Base-by-base conservation (phyloP, 495 filamentous ascomycete genomes). In the Niebla homalea region DNA sequence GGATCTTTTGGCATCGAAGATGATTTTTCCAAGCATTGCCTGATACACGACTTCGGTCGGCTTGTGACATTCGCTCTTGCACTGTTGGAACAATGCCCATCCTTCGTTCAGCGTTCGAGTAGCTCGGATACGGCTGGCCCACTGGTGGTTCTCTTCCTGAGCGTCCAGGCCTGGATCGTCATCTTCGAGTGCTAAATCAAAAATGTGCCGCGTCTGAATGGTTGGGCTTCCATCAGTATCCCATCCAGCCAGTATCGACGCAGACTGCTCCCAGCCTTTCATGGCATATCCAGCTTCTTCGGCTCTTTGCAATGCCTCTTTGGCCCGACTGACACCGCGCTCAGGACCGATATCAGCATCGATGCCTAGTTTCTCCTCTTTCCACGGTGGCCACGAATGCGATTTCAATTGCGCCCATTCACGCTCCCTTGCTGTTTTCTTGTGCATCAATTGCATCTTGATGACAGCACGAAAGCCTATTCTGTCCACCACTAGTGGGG, bases 351-450 rank as follows among this genome's bases (percentile, higher is more conserved):
- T 75, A 4, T 69, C 60, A 20, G 68, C 67, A 61, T 84, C 79
- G 20, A 80, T 70, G 2, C 76, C 78, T 12, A 75, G 66, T 39
- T 65, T 75, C 7, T 77, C 75, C 57, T 78, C 72, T 45, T 82
- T 84, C 79, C 78, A 87, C 1, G 83, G 83, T 3, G 83, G 83
- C 83, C 83, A 87, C 12, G 73, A 77, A 0, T 66, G 66, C 5
- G 75, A 69, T 64, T 85, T 83, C 26, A 82, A 57, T 35, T 66
- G 60, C 1, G 76, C 77, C 65, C 70, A 80, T 55, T 76, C 70
- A 11, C 67, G 72, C 60, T 86, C 84, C 1, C 63, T 60, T 0
- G 47, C 4, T 3, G 78, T 83, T 57, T 87, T 86, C 35, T 66
- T 70, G 54, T 80, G 81, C 0, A 76, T 78, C 5, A 87, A 62